These are phyloP conservation scores for Firmiana major DNA, from an alignment of 345 rosid genomes.

Conservation along the genomic window DNA sequence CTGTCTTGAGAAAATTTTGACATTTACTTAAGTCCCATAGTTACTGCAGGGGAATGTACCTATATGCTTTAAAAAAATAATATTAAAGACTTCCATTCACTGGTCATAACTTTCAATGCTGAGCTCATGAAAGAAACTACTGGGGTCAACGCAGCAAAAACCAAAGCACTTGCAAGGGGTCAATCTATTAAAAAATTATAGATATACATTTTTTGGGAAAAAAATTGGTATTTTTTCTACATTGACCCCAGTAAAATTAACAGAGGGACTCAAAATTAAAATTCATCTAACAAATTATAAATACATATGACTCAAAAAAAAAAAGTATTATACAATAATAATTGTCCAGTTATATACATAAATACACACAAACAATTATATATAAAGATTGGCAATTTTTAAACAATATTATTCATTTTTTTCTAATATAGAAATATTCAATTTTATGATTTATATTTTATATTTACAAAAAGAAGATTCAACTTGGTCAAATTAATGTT, in stretches of 20 bases:
- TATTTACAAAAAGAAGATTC: background rate
- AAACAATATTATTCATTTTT: no score
- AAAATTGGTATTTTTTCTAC: background rate
- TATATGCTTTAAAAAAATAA: background rate
- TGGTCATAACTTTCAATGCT: background rate
- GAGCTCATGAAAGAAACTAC: background rate
- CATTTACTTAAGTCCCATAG: background rate
- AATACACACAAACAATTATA: background rate
- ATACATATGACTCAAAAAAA: background rate
- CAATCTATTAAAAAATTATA: background rate
- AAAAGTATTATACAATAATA: background rate
- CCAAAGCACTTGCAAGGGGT: background rate
- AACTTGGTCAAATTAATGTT: background rate
- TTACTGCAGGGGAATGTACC: background rate
- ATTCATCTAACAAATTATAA: background rate
- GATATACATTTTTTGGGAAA: background rate
- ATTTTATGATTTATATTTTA: background rate
- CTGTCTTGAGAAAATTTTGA: background rate
- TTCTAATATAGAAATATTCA: background rate
- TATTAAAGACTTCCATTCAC: background rate
- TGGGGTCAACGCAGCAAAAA: background rate
- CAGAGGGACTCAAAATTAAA: background rate
- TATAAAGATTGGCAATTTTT: background rate
- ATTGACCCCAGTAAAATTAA: background rate
- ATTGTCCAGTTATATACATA: background rate